Base-by-base conservation (phyloP, 1,284 basidiomycete species). In the Ceratobasidium sp. region DNA sequence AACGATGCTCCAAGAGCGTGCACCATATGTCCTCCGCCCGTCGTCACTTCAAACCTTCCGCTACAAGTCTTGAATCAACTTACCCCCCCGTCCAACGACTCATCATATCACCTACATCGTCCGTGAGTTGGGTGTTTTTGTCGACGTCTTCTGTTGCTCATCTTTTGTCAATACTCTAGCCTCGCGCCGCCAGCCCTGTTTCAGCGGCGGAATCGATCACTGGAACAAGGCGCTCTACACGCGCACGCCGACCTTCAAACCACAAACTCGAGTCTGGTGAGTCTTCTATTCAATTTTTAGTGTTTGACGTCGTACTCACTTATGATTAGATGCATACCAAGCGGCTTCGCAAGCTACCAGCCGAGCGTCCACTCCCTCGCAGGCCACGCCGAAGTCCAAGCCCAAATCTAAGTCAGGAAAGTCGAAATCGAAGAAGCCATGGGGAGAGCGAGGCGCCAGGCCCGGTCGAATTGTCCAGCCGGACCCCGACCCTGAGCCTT, bases 381-480 rank as follows among this genome's bases (percentile, higher is more conserved):
- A n/a, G n/a, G n/a, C n/a, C 6, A 28, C 0, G 15, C 66, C 20
- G 9, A 51, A 46, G 4, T 1, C 42, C 0, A 46, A 46, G 13
- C 44, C 4, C 7, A 68, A 68, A 20, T 53, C 46, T 0, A 68
- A 51, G 18, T 42, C 40, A 18, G 33, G 18, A 3, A 33, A 20
- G 20, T 46, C 44, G 7, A n/a, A n/a, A n/a, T n/a, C n/a, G 44
- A 46, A 46, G 44, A 9, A 18, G 10, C 6, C 49, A 3, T 20
- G 26, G 18, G 66, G 66, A n/a, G 12, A 49, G 9, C 66, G 46
- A 68, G 66, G 66, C 46, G 20, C 23, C 20, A n/a, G 66, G 6
- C 42, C 66, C n/a, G 66, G 66, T 0, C 46, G 1, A 5, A 68
- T 68, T 28, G 23, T 51, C 46, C 66, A 68, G 12, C 66, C 64